A percentile compares a stretch with the other conserved stretches of the same genome.
These are phyloP conservation scores for Xylaria scruposa DNA, from an alignment of 495 filamentous ascomycete species.

Conservation along the genomic window DNA sequence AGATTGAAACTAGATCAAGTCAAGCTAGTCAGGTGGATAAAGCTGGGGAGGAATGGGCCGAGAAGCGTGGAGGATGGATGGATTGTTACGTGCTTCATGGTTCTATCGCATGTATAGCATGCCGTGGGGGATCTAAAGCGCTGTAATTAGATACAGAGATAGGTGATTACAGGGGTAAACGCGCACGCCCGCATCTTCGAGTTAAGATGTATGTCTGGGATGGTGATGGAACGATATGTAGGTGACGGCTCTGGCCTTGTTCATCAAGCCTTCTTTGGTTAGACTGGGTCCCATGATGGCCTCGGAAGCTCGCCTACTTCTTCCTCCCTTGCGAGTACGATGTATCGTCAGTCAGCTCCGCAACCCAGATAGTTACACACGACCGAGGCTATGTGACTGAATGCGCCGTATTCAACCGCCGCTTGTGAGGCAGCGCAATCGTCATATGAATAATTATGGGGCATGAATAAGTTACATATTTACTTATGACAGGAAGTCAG, in stretches of 20 bases:
- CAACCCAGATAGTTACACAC: neutral
- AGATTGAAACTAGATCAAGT: conserved; percentile 9
- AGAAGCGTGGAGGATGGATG: neutral
- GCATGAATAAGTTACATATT: neutral
- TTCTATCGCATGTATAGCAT: neutral
- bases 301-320: neutral
- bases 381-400: conserved; percentile 9
- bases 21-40: conserved; percentile 19
- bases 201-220: neutral
- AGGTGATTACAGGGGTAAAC: neutral
- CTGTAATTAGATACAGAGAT: conserved; percentile 13
- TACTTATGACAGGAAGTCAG: neutral
- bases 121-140: conserved; percentile 3
- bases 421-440: neutral
- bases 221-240: neutral
- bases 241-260: neutral
- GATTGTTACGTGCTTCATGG: neutral
- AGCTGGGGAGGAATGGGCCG: conserved; percentile 16
- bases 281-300: neutral
- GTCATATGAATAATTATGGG: neutral
- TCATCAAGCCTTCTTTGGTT: conserved; percentile 2
- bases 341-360: neutral
- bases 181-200: conserved; percentile 2
- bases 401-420: conserved; percentile 19
- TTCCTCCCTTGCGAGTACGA: conserved; percentile 2